These are phyloP conservation scores for Mycosphaerelloides madeirae DNA, from an alignment of 2,329 filamentous ascomycete species.

Conservation along the genomic window DNA sequence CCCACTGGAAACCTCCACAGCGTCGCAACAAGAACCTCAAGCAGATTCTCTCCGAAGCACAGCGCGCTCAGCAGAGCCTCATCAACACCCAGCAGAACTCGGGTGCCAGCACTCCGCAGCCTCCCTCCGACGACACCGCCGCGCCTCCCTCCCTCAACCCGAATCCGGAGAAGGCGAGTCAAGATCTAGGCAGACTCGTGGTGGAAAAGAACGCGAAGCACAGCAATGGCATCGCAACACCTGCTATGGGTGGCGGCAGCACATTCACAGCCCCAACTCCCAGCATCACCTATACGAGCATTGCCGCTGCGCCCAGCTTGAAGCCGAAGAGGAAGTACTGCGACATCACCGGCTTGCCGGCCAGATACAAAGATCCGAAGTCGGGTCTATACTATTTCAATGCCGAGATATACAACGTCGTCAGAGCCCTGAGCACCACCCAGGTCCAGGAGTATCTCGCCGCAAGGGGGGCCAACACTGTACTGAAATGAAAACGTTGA, in stretches of 20 bases:
- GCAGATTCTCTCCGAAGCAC: slow-evolving; percentile 84
- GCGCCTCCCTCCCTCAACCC: slow-evolving; percentile 60
- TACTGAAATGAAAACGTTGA: slow-evolving; percentile 65
- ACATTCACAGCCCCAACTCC: slow-evolving; percentile 47
- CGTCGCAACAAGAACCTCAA: slow-evolving; percentile 99
- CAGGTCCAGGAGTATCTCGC: slow-evolving; percentile 85
- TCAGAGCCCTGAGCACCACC: slow-evolving; percentile 74
- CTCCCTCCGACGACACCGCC: slow-evolving; percentile 31
- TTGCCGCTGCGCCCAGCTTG: slow-evolving; percentile 87
- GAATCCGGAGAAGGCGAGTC: slow-evolving; percentile 84
- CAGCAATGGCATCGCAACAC: slow-evolving; percentile 29
- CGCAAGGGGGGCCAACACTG: slow-evolving; percentile 83
- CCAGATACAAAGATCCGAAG: slow-evolving; percentile 91
- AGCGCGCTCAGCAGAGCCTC: slow-evolving; percentile 82
- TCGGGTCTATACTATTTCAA: slow-evolving; percentile 89
- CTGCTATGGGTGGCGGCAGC: slow-evolving; percentile 1
- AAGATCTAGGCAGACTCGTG: slow-evolving; percentile 80
- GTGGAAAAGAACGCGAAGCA: slow-evolving; percentile 66
- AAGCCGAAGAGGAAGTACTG: slow-evolving; percentile 81
- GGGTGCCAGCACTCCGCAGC: slow-evolving; percentile 63
- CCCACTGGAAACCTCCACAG: slow-evolving; percentile 84
- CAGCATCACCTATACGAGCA: slow-evolving; percentile 82
- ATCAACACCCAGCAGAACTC: slow-evolving; percentile 72
- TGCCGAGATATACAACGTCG: slow-evolving; percentile 80
- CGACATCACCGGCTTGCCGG: slow-evolving; percentile 89